Base-by-base conservation (phyloP, 1,284 basidiomycete genomes). In the Exobasidium rhododendri region DNA sequence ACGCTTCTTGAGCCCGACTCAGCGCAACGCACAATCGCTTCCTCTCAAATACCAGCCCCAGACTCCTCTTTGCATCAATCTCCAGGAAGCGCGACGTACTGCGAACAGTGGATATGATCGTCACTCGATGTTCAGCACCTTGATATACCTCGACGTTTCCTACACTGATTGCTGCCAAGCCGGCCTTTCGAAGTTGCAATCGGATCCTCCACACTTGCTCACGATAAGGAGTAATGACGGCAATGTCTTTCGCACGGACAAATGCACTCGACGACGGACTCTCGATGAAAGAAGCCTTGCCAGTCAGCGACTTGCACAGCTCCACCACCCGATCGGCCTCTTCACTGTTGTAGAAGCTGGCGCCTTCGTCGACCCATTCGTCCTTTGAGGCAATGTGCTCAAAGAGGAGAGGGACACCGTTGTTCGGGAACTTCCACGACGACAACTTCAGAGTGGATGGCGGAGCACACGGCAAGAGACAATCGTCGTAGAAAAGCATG, bases 151-250 rank as follows among this genome's bases (percentile, higher is more conserved):
- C 61, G 13, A 51, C 51, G n/a, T 51, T 32, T 28, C 61, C 61
- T 4, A 63, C 61, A 50, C 81, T 74, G 1, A 82, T 79, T 2
- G 73, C 75, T 1, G 70, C 63, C 0, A 81, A 60, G 0, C 69
- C 69, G 0, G 57, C 46, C n/a, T 63, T 58, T 3, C 82, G 62
- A 7, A 82, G 66, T 3, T 68, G 66, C 1, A 78, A 60, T 58
- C 82, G 80, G 14, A 82, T 63, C n/a, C 77, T 65, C 81, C 81
- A 82, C 0, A 82, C 81, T 58, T 82, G 81, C 63, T 82, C 81
- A 31, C 81, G 59, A 72, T 78, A 82, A 2, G 81, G 81, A 0
- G 74, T 73, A 32, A 82, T 80, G 22, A 82, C 79, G 11, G 73
- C 75, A 51, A 82, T 79, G 24, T 82, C 77, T 7, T 62, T 61